A percentile compares a stretch with the other conserved stretches of the same genome.
Conservation (phyloP, 192 early-diverging fungal genomes). For the Dispira parvispora region DNA sequence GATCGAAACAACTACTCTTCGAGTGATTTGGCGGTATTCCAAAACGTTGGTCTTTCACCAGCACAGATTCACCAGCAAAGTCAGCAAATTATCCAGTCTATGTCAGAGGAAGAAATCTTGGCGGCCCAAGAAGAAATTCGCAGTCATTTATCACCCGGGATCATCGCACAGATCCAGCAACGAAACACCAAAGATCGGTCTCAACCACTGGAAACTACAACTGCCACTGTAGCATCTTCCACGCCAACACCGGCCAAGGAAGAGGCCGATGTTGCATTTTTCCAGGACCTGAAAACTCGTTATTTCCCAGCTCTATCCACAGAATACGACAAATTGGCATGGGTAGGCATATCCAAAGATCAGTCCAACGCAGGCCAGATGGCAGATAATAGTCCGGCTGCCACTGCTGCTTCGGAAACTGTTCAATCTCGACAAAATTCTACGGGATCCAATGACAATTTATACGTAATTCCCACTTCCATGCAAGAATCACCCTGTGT, state of each 20-base stretch:
- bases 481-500: slow-evolving; percentile 17
- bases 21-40: too few relatives aligned
- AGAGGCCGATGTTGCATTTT: slow-evolving; percentile 24
- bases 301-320: slow-evolving; percentile 34
- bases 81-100: slow-evolving; percentile 26
- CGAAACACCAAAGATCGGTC: slow-evolving; percentile 13
- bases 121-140: slow-evolving; percentile 50
- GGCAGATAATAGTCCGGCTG: background rate
- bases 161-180: slow-evolving; percentile 42
- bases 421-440: slow-evolving; percentile 27
- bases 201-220: slow-evolving; percentile 15
- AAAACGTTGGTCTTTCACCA: too few relatives aligned
- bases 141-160: slow-evolving; percentile 36
- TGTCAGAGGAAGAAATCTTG: slow-evolving; percentile 55
- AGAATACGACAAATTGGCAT: slow-evolving; percentile 48
- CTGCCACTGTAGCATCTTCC: background rate
- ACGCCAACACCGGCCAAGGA: slow-evolving; percentile 10
- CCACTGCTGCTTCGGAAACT: background rate
- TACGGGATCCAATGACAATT: slow-evolving; percentile 24
- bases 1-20: too few relatives aligned
- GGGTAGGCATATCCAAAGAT: slow-evolving; percentile 31
- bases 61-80: slow-evolving; percentile 40
- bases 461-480: slow-evolving; percentile 14
- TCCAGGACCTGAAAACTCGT: slow-evolving; percentile 22
- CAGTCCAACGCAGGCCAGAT: background rate